phyloP scores from a whole-genome alignment of 1,284 basidiomycete species.

The Inonotus obliquus region DNA sequence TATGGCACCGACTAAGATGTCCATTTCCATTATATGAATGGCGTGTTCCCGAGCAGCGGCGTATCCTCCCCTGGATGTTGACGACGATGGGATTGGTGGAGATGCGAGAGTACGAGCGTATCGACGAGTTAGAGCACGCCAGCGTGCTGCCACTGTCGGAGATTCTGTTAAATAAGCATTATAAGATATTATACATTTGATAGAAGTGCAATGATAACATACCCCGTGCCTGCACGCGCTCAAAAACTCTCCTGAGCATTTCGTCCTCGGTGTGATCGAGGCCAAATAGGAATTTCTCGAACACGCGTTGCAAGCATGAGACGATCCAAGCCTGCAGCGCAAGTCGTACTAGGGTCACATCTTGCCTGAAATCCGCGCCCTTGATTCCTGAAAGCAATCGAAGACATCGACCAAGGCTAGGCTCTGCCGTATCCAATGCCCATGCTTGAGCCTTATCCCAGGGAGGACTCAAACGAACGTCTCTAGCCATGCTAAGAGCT shows the following conservation, averaged over 20 bases:
- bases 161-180: conserved; percentile 7
- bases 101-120: conserved; percentile 6
- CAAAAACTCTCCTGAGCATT: conserved; percentile 31
- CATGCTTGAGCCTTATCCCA: conserved; percentile 18
- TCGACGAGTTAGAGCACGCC: conserved; percentile 12
- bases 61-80: conserved; percentile 1
- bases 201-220: neutral
- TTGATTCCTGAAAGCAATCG: conserved; percentile 30
- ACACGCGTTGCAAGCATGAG: conserved; percentile 31
- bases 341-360: conserved; percentile 36
- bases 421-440: conserved; percentile 23
- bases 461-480: conserved; percentile 3
- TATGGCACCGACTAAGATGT: conserved; percentile 12
- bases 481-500: conserved; percentile 4
- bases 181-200: neutral
- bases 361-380: conserved; percentile 29
- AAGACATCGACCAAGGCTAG: conserved; percentile 29
- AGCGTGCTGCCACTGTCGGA: conserved; percentile 12
- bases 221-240: conserved; percentile 33
- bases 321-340: conserved; percentile 39
- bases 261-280: conserved; percentile 31
- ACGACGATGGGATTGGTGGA: neutral
- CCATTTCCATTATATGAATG: conserved; percentile 10
- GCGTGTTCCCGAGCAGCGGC: neutral
- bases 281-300: conserved; percentile 35